These are phyloP conservation scores for Jaltomata sinuosa DNA, from an alignment of 257 asterid genomes.

Conservation along the genomic window DNA sequence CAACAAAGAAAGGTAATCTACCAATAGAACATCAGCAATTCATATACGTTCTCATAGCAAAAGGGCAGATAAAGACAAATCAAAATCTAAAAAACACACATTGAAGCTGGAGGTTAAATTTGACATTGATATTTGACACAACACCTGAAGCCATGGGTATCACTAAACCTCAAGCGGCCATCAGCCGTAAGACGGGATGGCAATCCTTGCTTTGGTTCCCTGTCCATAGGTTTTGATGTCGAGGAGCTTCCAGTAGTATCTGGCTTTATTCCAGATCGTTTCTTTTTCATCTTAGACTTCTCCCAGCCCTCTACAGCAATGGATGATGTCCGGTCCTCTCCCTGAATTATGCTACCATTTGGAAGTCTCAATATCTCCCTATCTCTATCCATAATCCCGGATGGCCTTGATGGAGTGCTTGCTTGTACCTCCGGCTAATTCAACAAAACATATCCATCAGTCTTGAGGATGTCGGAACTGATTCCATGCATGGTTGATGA, in stretches of 20 bases:
- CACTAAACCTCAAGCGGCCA: slow-evolving; percentile 58
- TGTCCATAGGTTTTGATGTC: slow-evolving; percentile 42
- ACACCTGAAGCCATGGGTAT: slow-evolving; percentile 72
- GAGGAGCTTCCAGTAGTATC: slow-evolving; percentile 42
- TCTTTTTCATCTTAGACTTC: slow-evolving; percentile 84
- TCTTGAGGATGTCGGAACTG: neutral
- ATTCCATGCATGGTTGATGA: neutral
- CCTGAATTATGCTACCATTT: slow-evolving; percentile 39
- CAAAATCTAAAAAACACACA: neutral
- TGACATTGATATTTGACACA: neutral
- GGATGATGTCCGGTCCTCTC: slow-evolving; percentile 55
- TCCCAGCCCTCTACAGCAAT: slow-evolving; percentile 85
- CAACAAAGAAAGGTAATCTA: neutral
- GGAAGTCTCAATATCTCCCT: slow-evolving; percentile 55
- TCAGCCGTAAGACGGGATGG: slow-evolving; percentile 57
- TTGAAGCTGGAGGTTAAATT: neutral
- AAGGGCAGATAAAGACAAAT: neutral
- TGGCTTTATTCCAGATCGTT: slow-evolving; percentile 79
- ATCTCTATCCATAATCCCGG: slow-evolving; percentile 57
- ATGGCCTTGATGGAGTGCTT: slow-evolving; percentile 46
- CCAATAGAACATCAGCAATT: neutral
- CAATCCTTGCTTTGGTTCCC: slow-evolving; percentile 67
- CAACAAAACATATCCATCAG: slow-evolving; percentile 22
- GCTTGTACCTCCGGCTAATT: slow-evolving; percentile 55
- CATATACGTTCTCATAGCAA: neutral